Conservation (phyloP, 2,329 filamentous ascomycete species). For the Lachnellula willkommii region DNA sequence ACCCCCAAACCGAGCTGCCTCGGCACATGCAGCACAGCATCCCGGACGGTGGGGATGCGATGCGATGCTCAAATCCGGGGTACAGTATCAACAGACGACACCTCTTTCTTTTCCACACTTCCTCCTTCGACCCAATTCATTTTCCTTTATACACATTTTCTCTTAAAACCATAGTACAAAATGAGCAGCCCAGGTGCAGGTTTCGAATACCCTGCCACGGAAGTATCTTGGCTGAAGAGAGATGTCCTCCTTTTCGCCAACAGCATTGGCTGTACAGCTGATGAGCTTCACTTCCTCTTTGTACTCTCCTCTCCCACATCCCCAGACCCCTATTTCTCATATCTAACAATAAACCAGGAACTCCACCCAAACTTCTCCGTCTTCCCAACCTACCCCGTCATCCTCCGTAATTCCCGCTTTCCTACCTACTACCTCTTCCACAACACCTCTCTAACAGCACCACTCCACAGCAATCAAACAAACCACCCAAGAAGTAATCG, state of each 20-base stretch:
- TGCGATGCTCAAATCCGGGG: neutral
- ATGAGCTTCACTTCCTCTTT: conserved; percentile 91
- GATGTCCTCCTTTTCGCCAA: conserved; percentile 86
- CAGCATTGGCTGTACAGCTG: conserved; percentile 74
- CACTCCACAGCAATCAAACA: conserved; percentile 55
- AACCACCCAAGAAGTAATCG: conserved; percentile 59
- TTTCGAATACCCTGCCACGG: conserved; percentile 70
- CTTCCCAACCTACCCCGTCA: conserved; percentile 62
- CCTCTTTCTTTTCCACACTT: neutral
- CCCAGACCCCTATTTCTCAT: neutral
- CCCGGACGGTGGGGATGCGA: neutral
- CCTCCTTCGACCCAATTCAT: neutral
- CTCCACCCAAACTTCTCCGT: conserved; percentile 79
- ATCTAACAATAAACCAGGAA: conserved; percentile 50
- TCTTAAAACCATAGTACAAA: conserved; percentile 6
- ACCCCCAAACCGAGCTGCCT: neutral
- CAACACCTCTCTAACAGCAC: conserved; percentile 5
- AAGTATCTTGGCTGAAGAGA: conserved; percentile 81
- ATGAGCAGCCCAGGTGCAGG: conserved; percentile 50
- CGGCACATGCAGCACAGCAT: neutral
- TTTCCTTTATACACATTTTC: neutral
- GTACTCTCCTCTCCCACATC: conserved; percentile 43
- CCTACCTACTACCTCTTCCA: neutral
- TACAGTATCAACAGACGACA: neutral
- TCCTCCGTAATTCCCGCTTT: conserved; percentile 18